Percentiles rank a stretch among this genome's conserved stretches.
Conservation (phyloP, 352 stramenopile species). For the Phytopythium boreale region DNA sequence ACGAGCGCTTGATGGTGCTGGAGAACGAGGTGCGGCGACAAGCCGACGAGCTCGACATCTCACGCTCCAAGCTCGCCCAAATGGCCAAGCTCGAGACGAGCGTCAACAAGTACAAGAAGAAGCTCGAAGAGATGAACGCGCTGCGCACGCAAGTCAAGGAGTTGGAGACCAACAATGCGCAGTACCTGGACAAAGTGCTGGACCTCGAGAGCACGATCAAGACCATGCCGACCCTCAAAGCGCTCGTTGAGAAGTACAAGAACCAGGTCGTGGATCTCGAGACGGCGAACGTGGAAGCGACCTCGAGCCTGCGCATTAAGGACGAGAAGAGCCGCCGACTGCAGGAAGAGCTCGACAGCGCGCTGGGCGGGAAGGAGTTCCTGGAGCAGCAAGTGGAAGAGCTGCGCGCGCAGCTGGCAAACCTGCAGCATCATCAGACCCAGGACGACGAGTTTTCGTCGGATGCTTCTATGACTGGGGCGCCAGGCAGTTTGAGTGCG, state of each 20-base stretch:
- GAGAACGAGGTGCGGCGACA: conserved; percentile 87
- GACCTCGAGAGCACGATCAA: conserved; percentile 86
- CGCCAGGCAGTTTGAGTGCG: conserved; percentile 40
- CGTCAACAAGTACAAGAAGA: conserved; percentile 84
- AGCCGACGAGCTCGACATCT: conserved; percentile 84
- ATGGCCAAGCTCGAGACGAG: conserved; percentile 80
- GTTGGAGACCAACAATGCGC: conserved; percentile 71
- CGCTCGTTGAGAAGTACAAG: conserved; percentile 83
- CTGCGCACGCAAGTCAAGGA: conserved; percentile 74
- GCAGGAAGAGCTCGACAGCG: conserved; percentile 85
- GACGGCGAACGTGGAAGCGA: conserved; percentile 73
- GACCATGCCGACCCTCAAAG: conserved; percentile 79
- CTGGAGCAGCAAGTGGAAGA: conserved; percentile 85
- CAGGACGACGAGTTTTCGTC: conserved; percentile 37
- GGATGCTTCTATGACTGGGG: conserved; percentile 24
- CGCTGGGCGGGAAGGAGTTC: conserved; percentile 78
- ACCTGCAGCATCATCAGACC: conserved; percentile 43
- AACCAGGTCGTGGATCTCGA: conserved; percentile 87
- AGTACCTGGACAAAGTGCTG: conserved; percentile 83
- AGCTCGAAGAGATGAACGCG: conserved; percentile 83
- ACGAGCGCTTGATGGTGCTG: conserved; percentile 70
- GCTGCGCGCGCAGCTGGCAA: conserved; percentile 59
- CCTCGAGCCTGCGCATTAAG: conserved; percentile 76
- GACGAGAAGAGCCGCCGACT: conserved; percentile 77
- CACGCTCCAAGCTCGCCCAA: conserved; percentile 77